Conservation (phyloP, 2,329 filamentous ascomycete genomes). For the Aureobasidium pullulans region DNA sequence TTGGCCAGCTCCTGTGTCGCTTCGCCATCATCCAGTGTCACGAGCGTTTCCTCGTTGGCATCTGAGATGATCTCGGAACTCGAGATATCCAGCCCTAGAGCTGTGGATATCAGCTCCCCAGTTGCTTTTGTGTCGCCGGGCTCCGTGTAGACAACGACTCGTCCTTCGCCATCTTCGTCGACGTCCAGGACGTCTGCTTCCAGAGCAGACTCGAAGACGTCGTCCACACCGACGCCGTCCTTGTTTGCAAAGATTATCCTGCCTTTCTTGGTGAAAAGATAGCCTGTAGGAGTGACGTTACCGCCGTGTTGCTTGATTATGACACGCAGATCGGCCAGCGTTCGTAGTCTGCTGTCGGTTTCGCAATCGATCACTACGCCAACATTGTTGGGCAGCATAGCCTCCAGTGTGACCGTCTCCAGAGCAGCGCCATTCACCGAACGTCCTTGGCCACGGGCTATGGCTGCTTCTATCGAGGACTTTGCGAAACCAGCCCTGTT, state of each 20-base stretch:
- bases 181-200: slow-evolving; percentile 77
- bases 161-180: slow-evolving; percentile 59
- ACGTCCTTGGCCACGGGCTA: slow-evolving; percentile 81
- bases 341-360: slow-evolving; percentile 71
- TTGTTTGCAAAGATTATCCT: slow-evolving; percentile 61
- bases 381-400: slow-evolving; percentile 64
- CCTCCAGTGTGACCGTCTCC: slow-evolving; percentile 73
- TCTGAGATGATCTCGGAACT: slow-evolving; percentile 79
- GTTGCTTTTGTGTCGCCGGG: slow-evolving; percentile 58
- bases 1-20: slow-evolving; percentile 51
- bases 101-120: slow-evolving; percentile 55
- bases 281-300: slow-evolving; percentile 64
- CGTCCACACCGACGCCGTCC: slow-evolving; percentile 52
- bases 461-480: slow-evolving; percentile 71
- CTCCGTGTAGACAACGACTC: slow-evolving; percentile 64
- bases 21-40: slow-evolving; percentile 52
- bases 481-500: slow-evolving; percentile 87
- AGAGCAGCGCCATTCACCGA: slow-evolving; percentile 66
- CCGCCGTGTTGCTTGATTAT: slow-evolving; percentile 67
- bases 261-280: slow-evolving; percentile 78
- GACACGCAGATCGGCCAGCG: slow-evolving; percentile 63
- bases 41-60: slow-evolving; percentile 70
- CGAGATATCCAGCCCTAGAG: slow-evolving; percentile 59
- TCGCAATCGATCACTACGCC: slow-evolving; percentile 79
- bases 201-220: slow-evolving; percentile 72